These are phyloP conservation scores for Globisporangium abappressorium DNA, from an alignment of 352 stramenopile genomes.

Conservation along the genomic window DNA sequence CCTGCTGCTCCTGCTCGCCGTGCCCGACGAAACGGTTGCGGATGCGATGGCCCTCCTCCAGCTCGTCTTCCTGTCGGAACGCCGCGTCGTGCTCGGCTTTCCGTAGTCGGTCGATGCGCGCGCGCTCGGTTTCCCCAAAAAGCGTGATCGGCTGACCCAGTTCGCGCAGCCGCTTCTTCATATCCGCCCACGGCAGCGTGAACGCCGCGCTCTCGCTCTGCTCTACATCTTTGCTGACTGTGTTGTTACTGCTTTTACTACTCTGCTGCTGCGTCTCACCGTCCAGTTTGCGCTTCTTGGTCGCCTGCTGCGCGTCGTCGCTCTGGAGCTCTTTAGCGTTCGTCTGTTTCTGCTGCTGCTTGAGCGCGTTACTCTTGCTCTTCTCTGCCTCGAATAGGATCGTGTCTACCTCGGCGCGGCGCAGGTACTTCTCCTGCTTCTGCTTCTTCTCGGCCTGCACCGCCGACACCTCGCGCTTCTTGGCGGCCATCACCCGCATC, in stretches of 20 bases:
- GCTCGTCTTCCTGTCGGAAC: slow-evolving; percentile 60
- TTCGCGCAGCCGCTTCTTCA: slow-evolving; percentile 78
- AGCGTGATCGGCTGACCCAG: slow-evolving; percentile 83
- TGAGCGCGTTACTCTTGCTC: slow-evolving; percentile 20
- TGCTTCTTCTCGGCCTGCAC: slow-evolving; percentile 56
- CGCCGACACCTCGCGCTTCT: slow-evolving; percentile 73
- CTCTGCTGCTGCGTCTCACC: slow-evolving; percentile 8
- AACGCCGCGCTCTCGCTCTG: slow-evolving; percentile 19
- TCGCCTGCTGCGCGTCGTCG: slow-evolving; percentile 8
- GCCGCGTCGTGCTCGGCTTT: slow-evolving; percentile 62
- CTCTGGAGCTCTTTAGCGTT: neutral
- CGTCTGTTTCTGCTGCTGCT: slow-evolving; percentile 16
- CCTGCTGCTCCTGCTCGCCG: slow-evolving; percentile 26
- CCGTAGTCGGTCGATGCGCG: slow-evolving; percentile 67
- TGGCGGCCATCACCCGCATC: slow-evolving; percentile 70
- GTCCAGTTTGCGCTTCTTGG: slow-evolving; percentile 52
- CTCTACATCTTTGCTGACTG: neutral
- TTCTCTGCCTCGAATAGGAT: slow-evolving; percentile 32
- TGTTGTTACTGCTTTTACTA: neutral
- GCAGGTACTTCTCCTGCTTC: slow-evolving; percentile 87
- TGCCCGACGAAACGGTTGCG: slow-evolving; percentile 70
- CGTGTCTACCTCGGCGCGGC: slow-evolving; percentile 68
- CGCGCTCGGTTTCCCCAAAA: slow-evolving; percentile 76
- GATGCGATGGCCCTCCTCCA: slow-evolving; percentile 72
- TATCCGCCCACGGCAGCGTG: slow-evolving; percentile 61